Evolutionary conservation across 768 basidiomycete genomes (phyloP).

Genomic region (Artomyces pyxidatus): DNA sequence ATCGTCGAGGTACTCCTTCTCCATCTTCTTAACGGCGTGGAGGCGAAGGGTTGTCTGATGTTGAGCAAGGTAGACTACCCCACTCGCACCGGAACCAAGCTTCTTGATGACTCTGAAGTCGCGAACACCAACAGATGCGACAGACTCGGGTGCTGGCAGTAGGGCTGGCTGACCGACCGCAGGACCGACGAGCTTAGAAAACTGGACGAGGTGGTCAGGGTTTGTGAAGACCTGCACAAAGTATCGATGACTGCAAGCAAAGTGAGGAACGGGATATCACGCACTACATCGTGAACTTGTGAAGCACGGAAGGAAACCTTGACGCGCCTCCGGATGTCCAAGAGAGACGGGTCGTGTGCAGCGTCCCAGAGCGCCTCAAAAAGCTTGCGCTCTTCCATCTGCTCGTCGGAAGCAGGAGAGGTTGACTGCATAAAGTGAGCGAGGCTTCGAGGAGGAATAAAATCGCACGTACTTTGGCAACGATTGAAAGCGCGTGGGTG

Average conservation of each 20-base stretch:
- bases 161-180: neutral
- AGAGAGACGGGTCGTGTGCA: neutral
- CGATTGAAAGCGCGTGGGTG: too few relatives aligned
- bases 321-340: neutral
- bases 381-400: neutral
- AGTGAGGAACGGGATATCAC: neutral
- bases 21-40: constrained; percentile 2
- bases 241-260: neutral
- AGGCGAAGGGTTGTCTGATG: neutral
- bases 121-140: neutral
- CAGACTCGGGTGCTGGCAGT: neutral
- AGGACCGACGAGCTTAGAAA: neutral
- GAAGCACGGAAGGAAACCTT: neutral
- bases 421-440: too few relatives aligned
- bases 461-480: too few relatives aligned
- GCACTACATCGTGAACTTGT: neutral
- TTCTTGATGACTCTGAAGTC: neutral
- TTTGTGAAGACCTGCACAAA: neutral
- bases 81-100: constrained; percentile 1
- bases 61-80: neutral
- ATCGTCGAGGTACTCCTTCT: neutral
- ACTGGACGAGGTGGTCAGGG: neutral
- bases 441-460: too few relatives aligned
- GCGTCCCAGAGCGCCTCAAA: constrained; percentile 1
- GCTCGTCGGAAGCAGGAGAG: too few relatives aligned